Base-by-base conservation (phyloP, 2,329 filamentous ascomycete genomes). In the Fusarium redolens region DNA sequence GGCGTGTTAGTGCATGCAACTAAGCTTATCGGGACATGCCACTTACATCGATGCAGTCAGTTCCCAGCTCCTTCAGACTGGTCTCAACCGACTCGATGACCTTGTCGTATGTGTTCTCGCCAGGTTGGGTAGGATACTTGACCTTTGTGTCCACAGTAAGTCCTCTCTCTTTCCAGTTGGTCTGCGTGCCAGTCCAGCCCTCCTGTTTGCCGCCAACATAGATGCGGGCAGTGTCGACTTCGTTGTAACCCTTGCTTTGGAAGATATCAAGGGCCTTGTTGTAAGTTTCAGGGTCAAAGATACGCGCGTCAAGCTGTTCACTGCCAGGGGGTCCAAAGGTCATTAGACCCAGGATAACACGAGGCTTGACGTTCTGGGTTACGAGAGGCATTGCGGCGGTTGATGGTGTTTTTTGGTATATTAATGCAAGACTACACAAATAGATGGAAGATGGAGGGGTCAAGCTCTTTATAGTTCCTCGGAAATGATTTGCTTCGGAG, bases 311-410 rank as follows among this genome's bases (percentile, higher is more conserved):
- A 17, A 79, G 75, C 17, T 79, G 75, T 65, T 87, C 86, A 64
- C 89, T 88, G 5, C 70, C 70, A n/a, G 70, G 70, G n/a, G 93
- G 90, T 35, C 92, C 93, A 84, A 94, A 95, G 79, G 92, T 95
- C 94, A 97, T 96, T 61, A 95, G 87, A 73, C 94, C 94, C 43
- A 97, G 90, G 85, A 97, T 94, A 77, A 94, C 86, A 71, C 92
- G 89, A 72, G 91, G 87, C 75, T 90, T 92, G 61, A 80, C 78
- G 38, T 79, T 80, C 52, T 82, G 80, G 18, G 78, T 80, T 73
- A 86, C 75, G 68, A 87, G 84, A 78, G 86, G 84, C 86, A 88
- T 88, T 35, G 72, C 83, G 78, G 20, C 20, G 41, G 30, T 54
- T 18, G 15, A 31, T 65, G 30, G 18, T 61, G 33, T 47, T 41